Conservation (phyloP, 805 yeast genomes). For the Candida montana region DNA sequence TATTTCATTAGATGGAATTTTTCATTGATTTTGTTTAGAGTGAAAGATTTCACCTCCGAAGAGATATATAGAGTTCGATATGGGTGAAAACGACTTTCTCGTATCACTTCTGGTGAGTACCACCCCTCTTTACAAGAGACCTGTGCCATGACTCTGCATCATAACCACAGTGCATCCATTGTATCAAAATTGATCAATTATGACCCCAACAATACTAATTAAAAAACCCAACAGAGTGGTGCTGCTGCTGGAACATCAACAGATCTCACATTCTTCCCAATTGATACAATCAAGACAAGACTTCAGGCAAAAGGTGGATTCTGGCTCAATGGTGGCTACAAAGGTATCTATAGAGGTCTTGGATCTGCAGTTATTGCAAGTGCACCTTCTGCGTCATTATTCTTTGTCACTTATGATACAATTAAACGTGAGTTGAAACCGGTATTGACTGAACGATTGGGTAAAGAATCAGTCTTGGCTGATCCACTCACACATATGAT, state of each 20-base stretch:
- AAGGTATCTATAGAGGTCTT: constrained; percentile 84
- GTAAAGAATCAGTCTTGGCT: constrained; percentile 23
- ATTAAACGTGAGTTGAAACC: constrained; percentile 48
- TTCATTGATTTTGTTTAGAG: no score
- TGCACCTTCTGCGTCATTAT: constrained; percentile 82
- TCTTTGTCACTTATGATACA: constrained; percentile 80
- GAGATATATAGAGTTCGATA: no score
- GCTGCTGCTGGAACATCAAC: constrained; percentile 96
- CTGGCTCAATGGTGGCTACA: constrained; percentile 87
- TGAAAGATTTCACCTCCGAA: no score
- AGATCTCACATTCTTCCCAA: constrained; percentile 91
- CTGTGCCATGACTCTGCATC: no score
- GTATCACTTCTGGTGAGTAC: constrained; percentile 21
- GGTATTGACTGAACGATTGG: constrained; percentile 23
- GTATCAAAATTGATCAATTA: no score
- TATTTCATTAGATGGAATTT: no score
- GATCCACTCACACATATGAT: constrained; percentile 67
- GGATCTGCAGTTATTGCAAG: constrained; percentile 93
- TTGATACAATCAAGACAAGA: constrained; percentile 91
- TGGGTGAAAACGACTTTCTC: constrained; percentile 17
- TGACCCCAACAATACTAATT: no score
- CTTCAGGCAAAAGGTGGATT: constrained; percentile 95
- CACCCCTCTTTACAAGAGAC: no score
- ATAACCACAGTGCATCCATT: no score
- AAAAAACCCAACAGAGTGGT: no score